A percentile compares a stretch with the other conserved stretches of the same genome.
Conservation (phyloP, 768 basidiomycete species). For the Phaffia tasmanica region DNA sequence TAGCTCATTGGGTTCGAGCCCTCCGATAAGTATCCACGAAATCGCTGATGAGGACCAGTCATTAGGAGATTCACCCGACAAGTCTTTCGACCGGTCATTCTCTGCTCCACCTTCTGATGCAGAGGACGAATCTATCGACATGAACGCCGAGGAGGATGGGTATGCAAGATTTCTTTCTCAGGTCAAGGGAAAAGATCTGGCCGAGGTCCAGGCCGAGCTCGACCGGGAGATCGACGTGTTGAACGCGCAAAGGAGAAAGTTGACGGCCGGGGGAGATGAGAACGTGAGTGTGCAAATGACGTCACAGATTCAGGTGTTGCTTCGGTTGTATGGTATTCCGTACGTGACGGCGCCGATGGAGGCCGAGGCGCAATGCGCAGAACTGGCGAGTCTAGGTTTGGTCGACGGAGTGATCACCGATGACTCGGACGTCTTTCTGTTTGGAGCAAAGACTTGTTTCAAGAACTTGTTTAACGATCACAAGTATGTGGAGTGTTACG, state of each 20-base stretch:
- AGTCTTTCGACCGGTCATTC: too few species aligned
- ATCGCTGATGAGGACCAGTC: neutral
- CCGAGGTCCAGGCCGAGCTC: slow-evolving; percentile 72
- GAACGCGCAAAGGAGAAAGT: slow-evolving; percentile 71
- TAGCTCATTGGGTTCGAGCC: neutral
- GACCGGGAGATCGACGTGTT: slow-evolving; percentile 77
- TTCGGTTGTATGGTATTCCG: slow-evolving; percentile 89
- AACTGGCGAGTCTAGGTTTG: slow-evolving; percentile 67
- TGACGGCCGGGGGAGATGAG: slow-evolving; percentile 77
- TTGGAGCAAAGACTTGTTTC: slow-evolving; percentile 88
- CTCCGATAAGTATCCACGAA: slow-evolving; percentile 5
- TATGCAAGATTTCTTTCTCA: slow-evolving; percentile 88
- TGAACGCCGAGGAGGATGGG: slow-evolving; percentile 47
- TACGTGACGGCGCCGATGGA: slow-evolving; percentile 99
- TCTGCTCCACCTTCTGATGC: slow-evolving; percentile 37
- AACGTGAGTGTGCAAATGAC: slow-evolving; percentile 94
- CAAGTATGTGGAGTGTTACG: slow-evolving; percentile 95
- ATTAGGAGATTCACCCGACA: neutral
- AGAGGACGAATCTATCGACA: slow-evolving; percentile 52
- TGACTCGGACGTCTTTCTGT: slow-evolving; percentile 97
- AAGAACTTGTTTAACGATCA: slow-evolving; percentile 99
- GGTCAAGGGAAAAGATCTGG: slow-evolving; percentile 74
- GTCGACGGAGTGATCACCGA: slow-evolving; percentile 98
- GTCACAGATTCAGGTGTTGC: slow-evolving; percentile 73
- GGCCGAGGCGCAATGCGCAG: slow-evolving; percentile 96